Conservation (phyloP, 495 filamentous ascomycete genomes). For the Pyrenopolyporus hunteri region DNA sequence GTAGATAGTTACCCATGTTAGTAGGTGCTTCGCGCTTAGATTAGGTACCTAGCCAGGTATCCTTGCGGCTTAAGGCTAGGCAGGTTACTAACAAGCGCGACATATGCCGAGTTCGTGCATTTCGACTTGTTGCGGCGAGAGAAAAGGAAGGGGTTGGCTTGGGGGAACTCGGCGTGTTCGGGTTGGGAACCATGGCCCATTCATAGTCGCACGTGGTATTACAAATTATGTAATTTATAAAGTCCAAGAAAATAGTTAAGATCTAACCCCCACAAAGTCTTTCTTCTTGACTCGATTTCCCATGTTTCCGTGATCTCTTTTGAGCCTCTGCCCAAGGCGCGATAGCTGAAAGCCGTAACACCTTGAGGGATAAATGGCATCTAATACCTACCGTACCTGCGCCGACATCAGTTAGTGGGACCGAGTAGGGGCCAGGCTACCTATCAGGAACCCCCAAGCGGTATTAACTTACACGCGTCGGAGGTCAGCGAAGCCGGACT, state of each 20-base stretch:
- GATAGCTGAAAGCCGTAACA: neutral
- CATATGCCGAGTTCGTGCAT: no score
- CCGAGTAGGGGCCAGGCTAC: neutral
- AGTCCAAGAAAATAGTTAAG: neutral
- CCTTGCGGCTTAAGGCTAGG: no score
- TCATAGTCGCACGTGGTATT: slow-evolving; percentile 5
- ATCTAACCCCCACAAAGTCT: neutral
- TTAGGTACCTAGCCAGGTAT: no score
- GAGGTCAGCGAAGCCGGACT: neutral
- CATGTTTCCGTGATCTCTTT: neutral
- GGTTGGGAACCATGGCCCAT: neutral
- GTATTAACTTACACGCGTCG: neutral
- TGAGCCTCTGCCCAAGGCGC: neutral
- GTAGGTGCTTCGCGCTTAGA: no score
- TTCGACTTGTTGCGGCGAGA: no score
- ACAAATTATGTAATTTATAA: slow-evolving; percentile 10
- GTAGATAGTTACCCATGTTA: no score
- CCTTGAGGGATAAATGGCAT: neutral
- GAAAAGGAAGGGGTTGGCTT: no score
- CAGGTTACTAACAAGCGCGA: no score
- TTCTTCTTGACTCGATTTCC: neutral
- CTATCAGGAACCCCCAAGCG: neutral
- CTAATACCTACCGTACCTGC: neutral
- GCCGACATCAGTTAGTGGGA: neutral
- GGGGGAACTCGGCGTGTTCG: no score